Evolutionary conservation across 495 filamentous ascomycete genomes (phyloP).

Genomic region (Penicillium verhagenii): DNA sequence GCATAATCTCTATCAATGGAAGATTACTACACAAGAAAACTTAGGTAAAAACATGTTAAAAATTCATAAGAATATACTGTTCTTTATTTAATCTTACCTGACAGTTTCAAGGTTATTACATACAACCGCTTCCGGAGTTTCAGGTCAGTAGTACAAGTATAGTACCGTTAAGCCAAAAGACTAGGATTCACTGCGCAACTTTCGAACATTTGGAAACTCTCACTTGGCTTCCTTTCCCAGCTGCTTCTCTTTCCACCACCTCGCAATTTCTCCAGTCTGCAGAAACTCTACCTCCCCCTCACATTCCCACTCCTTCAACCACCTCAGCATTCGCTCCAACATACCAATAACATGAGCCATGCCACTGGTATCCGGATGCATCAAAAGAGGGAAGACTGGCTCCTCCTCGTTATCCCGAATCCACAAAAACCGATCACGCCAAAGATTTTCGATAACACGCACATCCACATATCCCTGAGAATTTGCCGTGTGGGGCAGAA

Average conservation of each 20-base stretch:
- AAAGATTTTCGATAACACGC: constrained; percentile 52
- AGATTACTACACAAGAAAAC: too few relatives aligned
- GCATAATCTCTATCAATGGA: too few relatives aligned
- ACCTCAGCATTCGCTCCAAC: constrained; percentile 54
- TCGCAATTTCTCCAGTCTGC: constrained; percentile 26
- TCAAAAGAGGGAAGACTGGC: constrained; percentile 47
- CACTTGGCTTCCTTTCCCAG: not conserved
- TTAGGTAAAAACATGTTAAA: too few relatives aligned
- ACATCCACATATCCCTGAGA: constrained; percentile 54
- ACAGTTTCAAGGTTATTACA: too few relatives aligned
- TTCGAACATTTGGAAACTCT: too few relatives aligned
- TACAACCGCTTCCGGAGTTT: too few relatives aligned
- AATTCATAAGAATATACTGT: too few relatives aligned
- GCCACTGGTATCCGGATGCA: constrained; percentile 62
- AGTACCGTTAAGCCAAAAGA: too few relatives aligned
- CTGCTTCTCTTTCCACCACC: constrained; percentile 23
- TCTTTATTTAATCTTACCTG: too few relatives aligned
- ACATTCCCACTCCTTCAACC: constrained; percentile 46
- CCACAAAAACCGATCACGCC: constrained; percentile 52
- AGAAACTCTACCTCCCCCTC: constrained; percentile 48
- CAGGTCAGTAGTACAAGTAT: too few relatives aligned
- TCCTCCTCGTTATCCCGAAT: constrained; percentile 39
- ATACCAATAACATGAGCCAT: constrained; percentile 63
- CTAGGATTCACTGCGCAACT: too few relatives aligned
- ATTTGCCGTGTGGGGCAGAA: constrained; percentile 48